Base-by-base conservation (phyloP, 148 eudicot genomes). In the Selenicereus undatus region DNA sequence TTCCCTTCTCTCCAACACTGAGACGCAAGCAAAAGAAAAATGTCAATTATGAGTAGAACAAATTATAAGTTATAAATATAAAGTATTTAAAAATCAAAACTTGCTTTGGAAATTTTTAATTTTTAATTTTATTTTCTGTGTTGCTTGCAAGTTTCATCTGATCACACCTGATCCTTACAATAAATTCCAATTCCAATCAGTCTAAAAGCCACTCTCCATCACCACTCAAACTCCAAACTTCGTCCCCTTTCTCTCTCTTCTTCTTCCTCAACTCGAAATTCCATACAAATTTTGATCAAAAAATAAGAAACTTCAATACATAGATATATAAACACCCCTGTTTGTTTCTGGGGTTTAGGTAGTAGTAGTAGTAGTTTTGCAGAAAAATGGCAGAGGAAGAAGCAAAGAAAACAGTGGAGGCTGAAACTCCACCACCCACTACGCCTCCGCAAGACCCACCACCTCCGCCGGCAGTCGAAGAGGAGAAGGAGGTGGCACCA, bases 401-500 rank as follows among this genome's bases (percentile, higher is more conserved):
- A 30, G 48, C 76, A 3, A 78, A 52, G 71, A 78, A 35, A n/a
- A 32, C 32, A 9, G 81, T 51, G 32, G 83, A 50, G 72, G 66
- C 52, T 50, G 78, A 84, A 73, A 36, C 83, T 32, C 77, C 14
- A 14, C 13, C 52, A 48, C 52, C 52, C 14, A 48, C 52, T 48
- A 48, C 36, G n/a, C 82, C 82, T 65, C 80, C 81, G 11, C 80
- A 69, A 51, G 78, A 83, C 0, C 18, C 78, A 6, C 71, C 76
- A 9, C n/a, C 68, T 45, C 1, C 8, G 13, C 39, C 35, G 52
- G 78, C 42, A 29, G 29, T 54, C 45, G 80, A 81, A 8, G 91
- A 86, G 73, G 89, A 89, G 85, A 89, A 93, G 85, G 52, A 83
- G 17, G 83, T 85, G 27, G 81, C 88, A 68, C 27, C 75, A 62